phyloP scores from a whole-genome alignment of 73 alveolate genomes.

The Effrenium voratum region DNA sequence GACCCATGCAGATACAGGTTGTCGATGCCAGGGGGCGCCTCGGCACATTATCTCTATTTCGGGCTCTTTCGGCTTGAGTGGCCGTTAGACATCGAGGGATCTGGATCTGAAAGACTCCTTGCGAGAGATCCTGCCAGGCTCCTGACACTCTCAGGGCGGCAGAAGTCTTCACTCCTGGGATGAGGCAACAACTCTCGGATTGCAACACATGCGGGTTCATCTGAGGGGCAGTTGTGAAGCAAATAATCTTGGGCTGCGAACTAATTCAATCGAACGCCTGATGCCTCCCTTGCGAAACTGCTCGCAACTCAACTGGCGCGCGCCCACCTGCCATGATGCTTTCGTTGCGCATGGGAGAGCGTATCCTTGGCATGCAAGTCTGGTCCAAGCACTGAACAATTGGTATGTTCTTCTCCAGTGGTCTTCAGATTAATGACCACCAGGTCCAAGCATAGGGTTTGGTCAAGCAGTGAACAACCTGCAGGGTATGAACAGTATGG shows the following conservation, averaged over 20 bases:
- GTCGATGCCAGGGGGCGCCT: slow-evolving; percentile 93
- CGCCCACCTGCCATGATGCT: slow-evolving; percentile 76
- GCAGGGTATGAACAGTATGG: too few relatives aligned
- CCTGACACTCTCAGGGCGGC: slow-evolving; percentile 70
- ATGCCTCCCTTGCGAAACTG: background rate
- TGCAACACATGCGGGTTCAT: too few relatives aligned
- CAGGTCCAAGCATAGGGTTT: too few relatives aligned
- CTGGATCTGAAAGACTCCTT: too few relatives aligned
- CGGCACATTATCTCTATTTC: background rate
- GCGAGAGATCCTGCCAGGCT: background rate
- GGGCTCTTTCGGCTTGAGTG: background rate
- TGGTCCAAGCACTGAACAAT: too few relatives aligned
- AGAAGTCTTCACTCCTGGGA: slow-evolving; percentile 43
- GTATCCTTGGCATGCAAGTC: slow-evolving; percentile 28
- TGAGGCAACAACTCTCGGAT: too few relatives aligned
- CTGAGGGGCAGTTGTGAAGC: too few relatives aligned
- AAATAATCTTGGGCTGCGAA: too few relatives aligned
- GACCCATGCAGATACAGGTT: slow-evolving; percentile 53
- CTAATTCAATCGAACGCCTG: too few relatives aligned
- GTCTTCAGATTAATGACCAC: too few relatives aligned
- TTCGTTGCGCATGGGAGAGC: slow-evolving; percentile 52
- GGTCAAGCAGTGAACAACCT: too few relatives aligned
- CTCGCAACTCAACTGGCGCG: background rate
- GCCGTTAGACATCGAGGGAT: background rate
- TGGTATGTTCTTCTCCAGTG: too few relatives aligned